These are phyloP conservation scores for Borealophlyctis nickersoniae DNA, from an alignment of 192 early-diverging fungal genomes.

Conservation along the genomic window DNA sequence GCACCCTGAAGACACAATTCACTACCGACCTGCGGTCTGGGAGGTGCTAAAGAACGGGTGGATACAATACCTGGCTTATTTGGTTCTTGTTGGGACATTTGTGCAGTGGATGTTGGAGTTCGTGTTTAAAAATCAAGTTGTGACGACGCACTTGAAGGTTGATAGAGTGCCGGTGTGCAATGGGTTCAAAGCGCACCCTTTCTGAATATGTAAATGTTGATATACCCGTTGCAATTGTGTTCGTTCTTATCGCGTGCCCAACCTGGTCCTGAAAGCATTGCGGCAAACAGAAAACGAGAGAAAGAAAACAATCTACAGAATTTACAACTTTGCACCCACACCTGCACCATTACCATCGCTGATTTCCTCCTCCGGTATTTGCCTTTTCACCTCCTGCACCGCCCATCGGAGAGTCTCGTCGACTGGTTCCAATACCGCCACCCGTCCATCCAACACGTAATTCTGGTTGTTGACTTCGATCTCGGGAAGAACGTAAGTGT, in stretches of 20 bases:
- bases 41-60: slow-evolving; percentile 40
- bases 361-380: background rate
- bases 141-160: no score
- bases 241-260: no score
- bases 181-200: no score
- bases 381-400: slow-evolving; percentile 3
- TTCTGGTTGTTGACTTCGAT: slow-evolving; percentile 79
- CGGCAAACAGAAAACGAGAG: no score
- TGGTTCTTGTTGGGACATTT: slow-evolving; percentile 29
- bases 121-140: no score
- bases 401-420: slow-evolving; percentile 25
- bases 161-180: no score
- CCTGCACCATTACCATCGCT: background rate
- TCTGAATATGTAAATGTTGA: no score
- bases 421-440: slow-evolving; percentile 30
- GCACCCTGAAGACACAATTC: slow-evolving; percentile 17
- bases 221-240: no score
- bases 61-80: slow-evolving; percentile 40
- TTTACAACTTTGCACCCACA: background rate
- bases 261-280: no score
- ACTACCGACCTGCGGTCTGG: slow-evolving; percentile 26
- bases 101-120: no score
- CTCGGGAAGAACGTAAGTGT: slow-evolving; percentile 72
- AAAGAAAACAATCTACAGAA: no score
- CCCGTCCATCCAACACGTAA: slow-evolving; percentile 42